Conservation (phyloP, 1,139 yeast genomes). For the Blastobotrys arbuscula region DNA sequence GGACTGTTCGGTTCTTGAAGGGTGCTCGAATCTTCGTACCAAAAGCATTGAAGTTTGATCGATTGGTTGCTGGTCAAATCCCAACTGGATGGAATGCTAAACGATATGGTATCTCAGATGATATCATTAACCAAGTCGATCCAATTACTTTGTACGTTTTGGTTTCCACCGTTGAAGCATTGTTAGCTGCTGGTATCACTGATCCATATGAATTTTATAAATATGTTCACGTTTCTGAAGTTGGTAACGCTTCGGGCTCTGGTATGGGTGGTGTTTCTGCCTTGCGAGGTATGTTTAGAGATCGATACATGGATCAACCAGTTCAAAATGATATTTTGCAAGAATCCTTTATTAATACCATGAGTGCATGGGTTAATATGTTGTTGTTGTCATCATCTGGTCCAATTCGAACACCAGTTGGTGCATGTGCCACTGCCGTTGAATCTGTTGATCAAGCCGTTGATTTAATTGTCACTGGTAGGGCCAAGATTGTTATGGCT, state of each 20-base stretch:
- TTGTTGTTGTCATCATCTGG: slow-evolving; percentile 95
- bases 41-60: slow-evolving; percentile 91
- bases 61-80: slow-evolving; percentile 97
- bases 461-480: slow-evolving; percentile 86
- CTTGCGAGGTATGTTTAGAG: slow-evolving; percentile 94
- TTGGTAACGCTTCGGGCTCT: slow-evolving; percentile 98
- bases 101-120: slow-evolving; percentile 92
- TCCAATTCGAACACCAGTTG: slow-evolving; percentile 98
- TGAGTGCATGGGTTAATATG: slow-evolving; percentile 99
- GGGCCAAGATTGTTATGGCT: slow-evolving; percentile 92
- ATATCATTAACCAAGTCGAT: slow-evolving; percentile 88
- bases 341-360: slow-evolving; percentile 97
- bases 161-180: slow-evolving; percentile 93
- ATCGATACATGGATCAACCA: slow-evolving; percentile 84
- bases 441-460: slow-evolving; percentile 96
- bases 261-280: slow-evolving; percentile 99
- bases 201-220: slow-evolving; percentile 98
- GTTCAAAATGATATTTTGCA: slow-evolving; percentile 96
- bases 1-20: slow-evolving; percentile 80
- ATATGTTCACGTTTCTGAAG: slow-evolving; percentile 96
- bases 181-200: slow-evolving; percentile 87
- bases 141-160: slow-evolving; percentile 89
- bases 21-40: slow-evolving; percentile 92
- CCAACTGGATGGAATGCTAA: slow-evolving; percentile 98
- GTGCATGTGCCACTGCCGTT: slow-evolving; percentile 98